phyloP scores from a whole-genome alignment of 1,139 yeast species.

The Lodderomyces beijingensis region DNA sequence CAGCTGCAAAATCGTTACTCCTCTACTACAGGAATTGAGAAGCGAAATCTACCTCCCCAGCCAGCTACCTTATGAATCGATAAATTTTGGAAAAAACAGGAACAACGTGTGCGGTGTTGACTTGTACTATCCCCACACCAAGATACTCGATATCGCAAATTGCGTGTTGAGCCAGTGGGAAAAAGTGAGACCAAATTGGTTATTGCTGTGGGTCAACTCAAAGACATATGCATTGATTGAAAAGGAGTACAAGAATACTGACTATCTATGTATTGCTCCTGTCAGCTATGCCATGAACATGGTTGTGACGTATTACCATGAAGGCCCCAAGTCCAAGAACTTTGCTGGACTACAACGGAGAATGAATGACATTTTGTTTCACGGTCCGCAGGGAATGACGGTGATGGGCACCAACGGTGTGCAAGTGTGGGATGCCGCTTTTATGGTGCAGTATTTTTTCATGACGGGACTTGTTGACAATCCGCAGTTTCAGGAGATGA shows the following conservation, averaged over 20 bases:
- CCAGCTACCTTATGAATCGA: constrained; percentile 54
- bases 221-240: constrained; percentile 59
- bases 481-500: constrained; percentile 61
- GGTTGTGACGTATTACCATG: constrained; percentile 62
- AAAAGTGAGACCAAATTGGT: constrained; percentile 70
- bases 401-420: constrained; percentile 98
- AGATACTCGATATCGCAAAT: constrained; percentile 61
- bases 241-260: constrained; percentile 77
- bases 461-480: constrained; percentile 73
- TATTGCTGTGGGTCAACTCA: constrained; percentile 49
- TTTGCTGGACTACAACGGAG: constrained; percentile 56
- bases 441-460: constrained; percentile 79
- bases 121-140: constrained; percentile 87
- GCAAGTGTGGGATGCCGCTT: constrained; percentile 96
- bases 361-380: constrained; percentile 73
- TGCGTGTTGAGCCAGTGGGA: constrained; percentile 60
- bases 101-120: constrained; percentile 91
- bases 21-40: constrained; percentile 61
- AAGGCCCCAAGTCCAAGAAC: constrained; percentile 63
- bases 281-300: constrained; percentile 84
- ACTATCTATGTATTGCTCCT: constrained; percentile 86
- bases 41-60: constrained; percentile 61
- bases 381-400: constrained; percentile 88
- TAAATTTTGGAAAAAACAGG: constrained; percentile 67
- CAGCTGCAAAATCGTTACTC: constrained; percentile 59